Base-by-base conservation (phyloP, 2,329 filamentous ascomycete species). In the Davidsoniella virescens region DNA sequence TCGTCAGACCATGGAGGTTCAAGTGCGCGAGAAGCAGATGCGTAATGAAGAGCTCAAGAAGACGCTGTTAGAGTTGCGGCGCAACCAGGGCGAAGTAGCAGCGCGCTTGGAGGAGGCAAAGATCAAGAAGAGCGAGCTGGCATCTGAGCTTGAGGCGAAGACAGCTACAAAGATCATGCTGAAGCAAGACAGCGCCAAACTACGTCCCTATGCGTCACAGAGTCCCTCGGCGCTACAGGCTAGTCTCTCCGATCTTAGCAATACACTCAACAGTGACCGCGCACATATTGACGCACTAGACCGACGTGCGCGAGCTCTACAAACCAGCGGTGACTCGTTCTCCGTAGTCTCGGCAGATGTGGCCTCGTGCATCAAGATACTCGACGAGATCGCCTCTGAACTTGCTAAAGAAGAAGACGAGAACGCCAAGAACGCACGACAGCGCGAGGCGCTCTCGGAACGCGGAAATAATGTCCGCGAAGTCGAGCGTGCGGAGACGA, bases 241-340 rank as follows among this genome's bases (percentile, higher is more conserved):
- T 29, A 82, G 82, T 42, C 69, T 98, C 51, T 76, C 82, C 2
- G 87, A 95, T 55, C 70, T 98, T 50, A 85, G 80, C 54, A 82
- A 86, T 59, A 85, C 80, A 44, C 71, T 96, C 48, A 75, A 74
- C 56, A 72, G 72, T 46, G 88, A 95, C 63, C 90, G 90, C 61
- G 70, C 78, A 8, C 84, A 90, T 54, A 93, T 95, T 54, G 90
- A 96, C 60, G 71, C 80, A 1, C 75, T 96, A 42, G 92, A 98
- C 63, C 80, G 86, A 55, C 77, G 90, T 50, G 80, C 84, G n/a
- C 76, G 92, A 54, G 90, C 87, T 0, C 70, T 98, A 18, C 88
- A 96, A 61, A 96, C 90, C 1, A 94, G 86, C 6, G 80, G 81
- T 2, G 90, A 96, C 63, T 90, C 87, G 0, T 96, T 96, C 61